A percentile compares a stretch with the other conserved stretches of the same genome.
phyloP scores from a whole-genome alignment of 495 filamentous ascomycete genomes.

The Neurospora terricola region DNA sequence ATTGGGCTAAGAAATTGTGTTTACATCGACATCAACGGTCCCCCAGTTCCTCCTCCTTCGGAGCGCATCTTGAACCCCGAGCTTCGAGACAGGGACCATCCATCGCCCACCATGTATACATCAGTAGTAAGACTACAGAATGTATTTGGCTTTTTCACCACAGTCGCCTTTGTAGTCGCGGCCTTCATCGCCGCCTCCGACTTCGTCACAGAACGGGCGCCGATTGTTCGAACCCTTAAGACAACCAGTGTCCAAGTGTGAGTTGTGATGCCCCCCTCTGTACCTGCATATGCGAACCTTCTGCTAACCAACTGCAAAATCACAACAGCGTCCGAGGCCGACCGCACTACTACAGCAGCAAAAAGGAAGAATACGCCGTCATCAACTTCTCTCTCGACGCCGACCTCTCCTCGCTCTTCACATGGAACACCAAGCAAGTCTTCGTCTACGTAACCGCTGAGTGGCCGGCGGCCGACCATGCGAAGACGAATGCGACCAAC shows the following conservation, averaged over 20 bases:
- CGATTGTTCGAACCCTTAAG: slow-evolving; percentile 51
- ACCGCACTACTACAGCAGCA: slow-evolving; percentile 85
- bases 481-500: slow-evolving; percentile 38
- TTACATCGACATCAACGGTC: neutral
- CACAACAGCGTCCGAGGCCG: slow-evolving; percentile 67
- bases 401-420: slow-evolving; percentile 86
- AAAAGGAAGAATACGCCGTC: slow-evolving; percentile 89
- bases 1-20: neutral
- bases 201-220: slow-evolving; percentile 58
- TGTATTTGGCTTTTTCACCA: slow-evolving; percentile 96
- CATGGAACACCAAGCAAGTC: slow-evolving; percentile 99
- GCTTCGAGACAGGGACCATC: neutral
- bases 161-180: slow-evolving; percentile 74
- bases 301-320: neutral
- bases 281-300: neutral
- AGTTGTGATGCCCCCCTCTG: slow-evolving; percentile 17
- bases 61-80: neutral
- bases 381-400: slow-evolving; percentile 83
- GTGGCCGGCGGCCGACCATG: slow-evolving; percentile 50
- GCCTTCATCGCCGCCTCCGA: slow-evolving; percentile 69
- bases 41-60: neutral
- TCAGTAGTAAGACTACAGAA: slow-evolving; percentile 74
- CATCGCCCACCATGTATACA: slow-evolving; percentile 65
- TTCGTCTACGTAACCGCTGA: slow-evolving; percentile 90
- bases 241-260: slow-evolving; percentile 83